phyloP scores from a whole-genome alignment of 106 monocot genomes.

The Ottelia alismoides region DNA sequence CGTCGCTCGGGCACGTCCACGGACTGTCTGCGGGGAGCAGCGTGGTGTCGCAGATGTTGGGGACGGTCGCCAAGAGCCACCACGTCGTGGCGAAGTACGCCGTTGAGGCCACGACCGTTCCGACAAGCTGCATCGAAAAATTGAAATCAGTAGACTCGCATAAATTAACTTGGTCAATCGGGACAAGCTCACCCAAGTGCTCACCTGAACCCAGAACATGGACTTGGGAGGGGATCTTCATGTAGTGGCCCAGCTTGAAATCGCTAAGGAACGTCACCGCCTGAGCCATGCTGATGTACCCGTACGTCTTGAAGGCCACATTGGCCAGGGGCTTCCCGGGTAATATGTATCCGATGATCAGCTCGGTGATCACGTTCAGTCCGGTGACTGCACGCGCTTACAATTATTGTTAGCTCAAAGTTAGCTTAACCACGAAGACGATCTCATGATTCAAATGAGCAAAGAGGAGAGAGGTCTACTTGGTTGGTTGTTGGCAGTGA shows the following conservation, averaged over 20 bases:
- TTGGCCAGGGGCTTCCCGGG: conserved; percentile 26
- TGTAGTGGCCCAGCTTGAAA: conserved; percentile 40
- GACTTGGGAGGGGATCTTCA: conserved; percentile 33
- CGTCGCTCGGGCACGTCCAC: conserved; percentile 24
- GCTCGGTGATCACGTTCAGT: conserved; percentile 32
- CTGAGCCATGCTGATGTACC: conserved; percentile 21
- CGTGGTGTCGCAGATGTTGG: conserved; percentile 16
- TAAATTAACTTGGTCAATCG: background rate
- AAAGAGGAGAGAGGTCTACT: no score
- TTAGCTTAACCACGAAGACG: no score
- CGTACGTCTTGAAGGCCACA: conserved; percentile 21
- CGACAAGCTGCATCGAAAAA: conserved; percentile 12
- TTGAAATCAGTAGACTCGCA: background rate
- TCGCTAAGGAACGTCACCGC: conserved; percentile 19
- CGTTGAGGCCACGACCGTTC: conserved; percentile 15
- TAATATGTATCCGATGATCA: conserved; percentile 33
- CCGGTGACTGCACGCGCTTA: conserved; percentile 21
- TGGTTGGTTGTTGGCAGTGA: no score
- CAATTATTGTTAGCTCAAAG: no score
- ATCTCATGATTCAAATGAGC: no score
- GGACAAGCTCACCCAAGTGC: background rate
- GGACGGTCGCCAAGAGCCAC: conserved; percentile 23
- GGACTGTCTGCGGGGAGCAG: conserved; percentile 10
- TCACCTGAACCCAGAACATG: conserved; percentile 35
- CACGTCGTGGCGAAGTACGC: conserved; percentile 14